These are phyloP conservation scores for Neltuma alba DNA, from an alignment of 306 rosid species.

Conservation along the genomic window DNA sequence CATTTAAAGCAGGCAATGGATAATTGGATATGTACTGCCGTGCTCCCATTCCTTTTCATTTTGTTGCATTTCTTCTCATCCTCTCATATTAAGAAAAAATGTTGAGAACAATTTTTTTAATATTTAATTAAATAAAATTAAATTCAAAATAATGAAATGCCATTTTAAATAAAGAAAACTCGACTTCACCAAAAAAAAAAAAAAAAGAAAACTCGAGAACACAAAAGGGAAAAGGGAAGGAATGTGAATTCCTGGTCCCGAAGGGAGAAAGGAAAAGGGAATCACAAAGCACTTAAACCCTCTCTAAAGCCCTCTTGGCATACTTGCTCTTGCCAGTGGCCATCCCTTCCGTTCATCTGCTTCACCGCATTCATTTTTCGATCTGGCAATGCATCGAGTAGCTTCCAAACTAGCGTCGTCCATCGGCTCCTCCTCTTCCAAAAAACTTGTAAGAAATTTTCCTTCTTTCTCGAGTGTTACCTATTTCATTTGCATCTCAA, in stretches of 20 bases:
- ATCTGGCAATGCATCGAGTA: constrained; percentile 72
- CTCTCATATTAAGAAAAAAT: no score
- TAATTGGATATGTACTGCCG: no score
- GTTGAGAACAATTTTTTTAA: no score
- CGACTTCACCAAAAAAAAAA: no score
- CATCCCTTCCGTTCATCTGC: not conserved
- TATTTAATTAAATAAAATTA: no score
- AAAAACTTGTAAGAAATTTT: constrained; percentile 54
- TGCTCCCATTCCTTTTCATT: no score
- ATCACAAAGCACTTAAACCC: constrained; percentile 37
- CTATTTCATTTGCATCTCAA: not conserved
- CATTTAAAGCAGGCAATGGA: no score
- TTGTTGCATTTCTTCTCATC: no score
- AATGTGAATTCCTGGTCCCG: no score
- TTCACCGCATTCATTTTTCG: not conserved
- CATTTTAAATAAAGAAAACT: no score
- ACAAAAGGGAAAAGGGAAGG: not conserved
- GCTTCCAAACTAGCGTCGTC: constrained; percentile 72
- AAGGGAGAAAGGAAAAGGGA: not conserved
- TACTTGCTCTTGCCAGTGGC: not conserved
- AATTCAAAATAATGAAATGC: no score
- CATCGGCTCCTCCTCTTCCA: constrained; percentile 52
- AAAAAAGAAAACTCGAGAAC: no score
- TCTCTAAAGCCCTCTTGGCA: constrained; percentile 30
- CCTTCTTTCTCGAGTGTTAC: not conserved